phyloP scores from a whole-genome alignment of 768 basidiomycete genomes.

The Hirschioporus abietinus region DNA sequence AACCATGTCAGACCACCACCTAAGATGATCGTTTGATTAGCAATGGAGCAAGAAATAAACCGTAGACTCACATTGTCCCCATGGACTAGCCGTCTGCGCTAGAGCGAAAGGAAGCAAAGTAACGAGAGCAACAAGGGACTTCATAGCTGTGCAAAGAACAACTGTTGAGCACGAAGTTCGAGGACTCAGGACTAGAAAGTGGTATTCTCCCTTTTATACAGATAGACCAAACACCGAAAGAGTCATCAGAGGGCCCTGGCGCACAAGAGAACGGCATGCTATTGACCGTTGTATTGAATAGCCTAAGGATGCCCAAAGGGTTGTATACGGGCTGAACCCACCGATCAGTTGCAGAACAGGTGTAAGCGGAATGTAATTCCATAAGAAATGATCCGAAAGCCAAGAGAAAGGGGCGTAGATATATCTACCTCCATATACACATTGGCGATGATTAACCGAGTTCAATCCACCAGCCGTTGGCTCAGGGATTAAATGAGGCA shows the following conservation, averaged over 20 bases:
- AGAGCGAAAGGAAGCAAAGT: neutral
- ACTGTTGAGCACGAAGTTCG: neutral
- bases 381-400: neutral
- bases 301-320: neutral
- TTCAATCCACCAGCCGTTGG: neutral
- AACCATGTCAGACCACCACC: slow-evolving; percentile 33
- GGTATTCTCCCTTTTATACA: neutral
- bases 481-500: neutral
- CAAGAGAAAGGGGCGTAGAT: neutral
- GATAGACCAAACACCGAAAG: neutral
- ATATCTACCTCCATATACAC: neutral
- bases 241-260: neutral
- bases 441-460: neutral
- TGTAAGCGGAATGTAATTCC: neutral
- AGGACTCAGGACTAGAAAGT: neutral
- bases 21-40: neutral
- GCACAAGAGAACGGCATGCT: neutral
- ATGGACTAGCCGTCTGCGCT: neutral
- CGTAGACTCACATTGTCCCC: neutral
- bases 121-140: neutral
- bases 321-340: neutral
- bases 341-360: neutral
- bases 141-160: neutral
- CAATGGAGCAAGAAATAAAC: neutral
- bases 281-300: neutral